Base-by-base conservation (phyloP, 331 rosid species). In the Stylosanthes scabra region DNA sequence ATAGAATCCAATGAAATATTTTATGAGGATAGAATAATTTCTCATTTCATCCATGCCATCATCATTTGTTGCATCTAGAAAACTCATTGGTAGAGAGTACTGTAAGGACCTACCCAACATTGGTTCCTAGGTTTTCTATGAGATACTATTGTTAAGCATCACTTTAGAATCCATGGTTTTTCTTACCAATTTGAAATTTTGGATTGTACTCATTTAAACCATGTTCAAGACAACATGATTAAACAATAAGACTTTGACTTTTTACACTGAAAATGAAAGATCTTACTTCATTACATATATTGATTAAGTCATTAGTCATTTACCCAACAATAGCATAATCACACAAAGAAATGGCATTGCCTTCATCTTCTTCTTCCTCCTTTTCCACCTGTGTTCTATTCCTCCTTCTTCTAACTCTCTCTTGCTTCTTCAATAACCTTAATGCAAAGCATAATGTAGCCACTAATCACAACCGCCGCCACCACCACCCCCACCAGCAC, bases 141-240 rank as follows among this genome's bases (percentile, higher is more conserved):
- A 3, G 37, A 31, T 5, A 31, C 75, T 70, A 80, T 85, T 81
- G 96, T 87, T 91, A 87, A 83, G 86, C 81, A 85, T 91, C 98
- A 82, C 82, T 85, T 49, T 68, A 31, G 51, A 78, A 59, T 46
- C 55, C 52, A 81, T 85, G 83, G 57, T 69, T 37, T 37, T 61
- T 66, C 78, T 34, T 27, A 84, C 68, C 78, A 70, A 71, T 51
- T 31, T 31, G 3, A 31, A 31, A 31, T 31, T 31, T 55, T 75
- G 62, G 50, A 72, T 60, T 68, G 40, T 78, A 59, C 70, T 61
- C 56, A 71, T 72, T 66, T 74, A 46, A 70, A 78, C 65, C 65
- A 71, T 67, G 34, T 67, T 59, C 84, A 87, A 63, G 73, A 86
- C 85, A 83, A 11, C 70, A 88, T 91, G 81, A 93, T 93, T 91